phyloP scores from a whole-genome alignment of 2,329 filamentous ascomycete species.

The Fusarium cicatricum region DNA sequence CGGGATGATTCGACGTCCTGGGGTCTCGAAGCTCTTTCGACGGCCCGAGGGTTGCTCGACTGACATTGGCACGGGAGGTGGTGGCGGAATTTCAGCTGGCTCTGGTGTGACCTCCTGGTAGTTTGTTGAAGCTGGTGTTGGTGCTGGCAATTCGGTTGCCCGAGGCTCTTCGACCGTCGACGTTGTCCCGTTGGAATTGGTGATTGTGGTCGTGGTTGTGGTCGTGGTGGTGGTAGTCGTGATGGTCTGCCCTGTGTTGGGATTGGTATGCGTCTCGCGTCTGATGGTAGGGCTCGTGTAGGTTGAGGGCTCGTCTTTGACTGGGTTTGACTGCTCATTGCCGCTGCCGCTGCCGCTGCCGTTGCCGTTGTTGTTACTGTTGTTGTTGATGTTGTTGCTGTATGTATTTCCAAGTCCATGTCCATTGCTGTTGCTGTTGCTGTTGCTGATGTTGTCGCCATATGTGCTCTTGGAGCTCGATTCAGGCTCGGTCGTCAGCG shows the following conservation, averaged over 20 bases:
- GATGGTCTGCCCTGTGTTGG: conserved; percentile 37
- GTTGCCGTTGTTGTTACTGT: neutral
- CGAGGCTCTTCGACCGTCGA: conserved; percentile 34
- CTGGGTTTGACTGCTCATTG: neutral
- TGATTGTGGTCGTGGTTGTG: conserved; percentile 44
- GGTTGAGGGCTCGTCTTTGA: conserved; percentile 1
- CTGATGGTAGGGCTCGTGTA: conserved; percentile 22
- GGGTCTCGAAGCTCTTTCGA: conserved; percentile 37
- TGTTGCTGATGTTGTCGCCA: neutral
- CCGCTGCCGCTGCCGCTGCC: neutral
- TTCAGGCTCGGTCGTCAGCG: conserved; percentile 34
- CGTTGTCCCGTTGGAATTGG: conserved; percentile 35
- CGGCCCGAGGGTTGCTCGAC: conserved; percentile 20
- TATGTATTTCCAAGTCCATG: no score
- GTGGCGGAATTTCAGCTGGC: neutral
- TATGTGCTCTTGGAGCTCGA: conserved; percentile 15
- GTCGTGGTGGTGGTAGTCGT: conserved; percentile 35
- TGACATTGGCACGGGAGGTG: neutral
- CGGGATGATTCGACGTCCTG: conserved; percentile 35
- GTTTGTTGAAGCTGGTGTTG: neutral
- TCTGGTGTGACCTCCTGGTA: neutral
- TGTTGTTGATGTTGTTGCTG: neutral
- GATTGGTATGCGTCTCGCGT: conserved; percentile 27
- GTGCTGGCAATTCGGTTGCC: conserved; percentile 29
- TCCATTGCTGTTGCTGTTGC: neutral